Conservation (phyloP, 2,329 filamentous ascomycete genomes). For the Fusarium drepaniforme region DNA sequence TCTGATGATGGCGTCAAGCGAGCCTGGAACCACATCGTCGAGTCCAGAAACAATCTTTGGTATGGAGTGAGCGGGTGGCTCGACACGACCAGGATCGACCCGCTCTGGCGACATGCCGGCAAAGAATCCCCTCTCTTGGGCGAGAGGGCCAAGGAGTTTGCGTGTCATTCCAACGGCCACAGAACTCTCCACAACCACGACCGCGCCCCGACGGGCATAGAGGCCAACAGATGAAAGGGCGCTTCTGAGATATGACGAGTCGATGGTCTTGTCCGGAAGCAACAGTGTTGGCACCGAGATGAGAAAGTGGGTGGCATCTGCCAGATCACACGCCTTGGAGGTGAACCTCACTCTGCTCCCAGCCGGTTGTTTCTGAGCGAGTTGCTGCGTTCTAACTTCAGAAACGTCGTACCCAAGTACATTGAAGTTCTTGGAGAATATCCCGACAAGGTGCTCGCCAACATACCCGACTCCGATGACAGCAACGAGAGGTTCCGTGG, state of each 20-base stretch:
- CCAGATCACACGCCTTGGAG: conserved; percentile 51
- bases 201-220: conserved; percentile 58
- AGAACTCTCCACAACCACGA: conserved; percentile 65
- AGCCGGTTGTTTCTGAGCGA: conserved; percentile 45
- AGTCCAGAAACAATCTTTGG: conserved; percentile 67
- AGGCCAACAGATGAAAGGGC: conserved; percentile 57
- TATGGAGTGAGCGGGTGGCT: conserved; percentile 56
- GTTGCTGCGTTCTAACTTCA: conserved; percentile 50
- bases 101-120: conserved; percentile 66
- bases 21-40: conserved; percentile 58
- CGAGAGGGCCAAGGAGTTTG: conserved; percentile 60
- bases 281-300: conserved; percentile 67
- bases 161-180: conserved; percentile 68
- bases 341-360: conserved; percentile 53
- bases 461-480: conserved; percentile 67
- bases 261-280: conserved; percentile 58
- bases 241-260: conserved; percentile 59
- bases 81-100: conserved; percentile 63
- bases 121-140: conserved; percentile 55
- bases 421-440: conserved; percentile 55
- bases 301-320: conserved; percentile 62
- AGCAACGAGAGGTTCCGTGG: conserved; percentile 53
- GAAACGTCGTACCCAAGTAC: conserved; percentile 65
- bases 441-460: conserved; percentile 60
- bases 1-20: conserved; percentile 55